phyloP scores from a whole-genome alignment of 192 early-diverging fungal species.

The Coemansia sp. region DNA sequence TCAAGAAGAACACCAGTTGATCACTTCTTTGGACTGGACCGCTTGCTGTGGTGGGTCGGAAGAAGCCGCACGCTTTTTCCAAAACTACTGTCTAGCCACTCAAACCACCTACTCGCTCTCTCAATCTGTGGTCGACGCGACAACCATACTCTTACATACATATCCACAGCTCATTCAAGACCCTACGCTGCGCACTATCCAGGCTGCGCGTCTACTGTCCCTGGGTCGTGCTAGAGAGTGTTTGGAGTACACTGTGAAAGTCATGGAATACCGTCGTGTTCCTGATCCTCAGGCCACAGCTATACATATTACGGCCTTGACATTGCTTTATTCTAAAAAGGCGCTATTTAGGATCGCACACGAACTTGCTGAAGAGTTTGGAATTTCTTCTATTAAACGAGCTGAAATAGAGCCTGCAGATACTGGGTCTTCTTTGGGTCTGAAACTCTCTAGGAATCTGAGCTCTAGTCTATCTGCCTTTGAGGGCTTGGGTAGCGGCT shows the following conservation, averaged over 20 bases:
- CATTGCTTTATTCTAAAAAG: constrained; percentile 26
- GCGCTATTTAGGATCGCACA: constrained; percentile 47
- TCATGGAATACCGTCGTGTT: constrained; percentile 32
- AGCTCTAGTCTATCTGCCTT: too few relatives aligned
- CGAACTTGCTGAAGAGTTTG: constrained; percentile 52
- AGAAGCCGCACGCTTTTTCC: constrained; percentile 28
- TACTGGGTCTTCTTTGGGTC: constrained; percentile 5
- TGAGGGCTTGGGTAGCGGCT: not conserved
- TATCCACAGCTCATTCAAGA: constrained; percentile 22
- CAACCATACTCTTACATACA: constrained; percentile 7
- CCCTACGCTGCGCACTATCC: constrained; percentile 40
- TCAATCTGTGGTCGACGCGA: constrained; percentile 16
- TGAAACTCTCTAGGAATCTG: too few relatives aligned
- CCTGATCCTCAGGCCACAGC: constrained; percentile 37
- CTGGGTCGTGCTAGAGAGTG: constrained; percentile 24
- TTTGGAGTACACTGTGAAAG: constrained; percentile 26
- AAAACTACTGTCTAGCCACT: constrained; percentile 41
- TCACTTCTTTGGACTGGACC: constrained; percentile 30
- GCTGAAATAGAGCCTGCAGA: constrained; percentile 45
- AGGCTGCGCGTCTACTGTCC: constrained; percentile 39
- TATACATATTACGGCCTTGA: constrained; percentile 41
- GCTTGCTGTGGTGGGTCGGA: constrained; percentile 21
- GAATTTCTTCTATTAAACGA: constrained; percentile 42
- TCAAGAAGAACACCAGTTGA: constrained; percentile 24
- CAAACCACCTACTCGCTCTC: constrained; percentile 24